Conservation (phyloP, 2,329 filamentous ascomycete genomes). For the Pyrenophora graminea region DNA sequence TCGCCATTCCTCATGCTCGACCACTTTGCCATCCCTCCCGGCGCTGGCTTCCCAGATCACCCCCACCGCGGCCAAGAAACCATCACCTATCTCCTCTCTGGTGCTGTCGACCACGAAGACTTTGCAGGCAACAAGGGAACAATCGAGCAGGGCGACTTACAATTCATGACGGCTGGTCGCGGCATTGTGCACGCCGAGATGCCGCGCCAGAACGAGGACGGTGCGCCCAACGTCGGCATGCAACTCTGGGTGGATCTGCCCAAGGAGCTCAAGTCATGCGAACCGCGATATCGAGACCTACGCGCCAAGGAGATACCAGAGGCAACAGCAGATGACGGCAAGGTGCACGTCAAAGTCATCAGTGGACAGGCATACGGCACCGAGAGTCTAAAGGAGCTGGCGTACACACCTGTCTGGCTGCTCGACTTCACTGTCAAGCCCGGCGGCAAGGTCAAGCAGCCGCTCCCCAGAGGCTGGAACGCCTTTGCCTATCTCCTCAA, state of each 20-base stretch:
- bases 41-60: constrained; percentile 90
- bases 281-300: constrained; percentile 90
- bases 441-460: constrained; percentile 76
- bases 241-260: constrained; percentile 97
- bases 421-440: constrained; percentile 81
- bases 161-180: constrained; percentile 95
- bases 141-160: constrained; percentile 83
- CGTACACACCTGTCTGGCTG: constrained; percentile 97
- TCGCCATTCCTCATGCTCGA: constrained; percentile 96
- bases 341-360: constrained; percentile 85
- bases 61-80: constrained; percentile 81
- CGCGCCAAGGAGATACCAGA: constrained; percentile 76
- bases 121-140: constrained; percentile 85
- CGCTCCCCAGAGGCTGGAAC: constrained; percentile 81
- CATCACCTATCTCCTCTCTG: constrained; percentile 87
- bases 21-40: constrained; percentile 76
- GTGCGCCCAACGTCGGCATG: constrained; percentile 78
- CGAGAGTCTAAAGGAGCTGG: constrained; percentile 85
- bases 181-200: constrained; percentile 97
- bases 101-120: constrained; percentile 88
- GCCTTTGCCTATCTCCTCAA: constrained; percentile 85
- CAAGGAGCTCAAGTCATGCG: constrained; percentile 77
- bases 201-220: constrained; percentile 78
- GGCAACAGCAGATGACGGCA: constrained; percentile 71
- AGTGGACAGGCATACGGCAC: constrained; percentile 81